These are phyloP conservation scores for Ascoidea tarda DNA, from an alignment of 805 yeast genomes.

Conservation along the genomic window DNA sequence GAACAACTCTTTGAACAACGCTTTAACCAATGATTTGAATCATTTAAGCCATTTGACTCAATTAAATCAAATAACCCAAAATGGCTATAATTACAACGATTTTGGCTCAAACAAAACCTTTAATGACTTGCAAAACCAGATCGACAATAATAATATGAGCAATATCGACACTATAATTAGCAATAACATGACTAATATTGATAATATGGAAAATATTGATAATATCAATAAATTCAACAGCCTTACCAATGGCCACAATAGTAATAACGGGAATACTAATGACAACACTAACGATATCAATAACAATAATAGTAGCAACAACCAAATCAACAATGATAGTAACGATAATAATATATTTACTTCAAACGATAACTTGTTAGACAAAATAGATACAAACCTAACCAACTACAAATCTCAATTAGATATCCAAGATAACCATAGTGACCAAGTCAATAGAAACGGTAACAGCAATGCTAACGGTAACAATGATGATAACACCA, in stretches of 20 bases:
- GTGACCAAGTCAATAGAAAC: constrained; percentile 15
- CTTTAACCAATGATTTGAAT: no score
- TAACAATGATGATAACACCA: constrained; percentile 51
- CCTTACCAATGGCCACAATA: constrained; percentile 6
- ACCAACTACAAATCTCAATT: not conserved
- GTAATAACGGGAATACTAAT: constrained; percentile 1
- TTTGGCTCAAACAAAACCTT: no score
- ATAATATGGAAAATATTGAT: not conserved
- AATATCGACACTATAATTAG: not conserved
- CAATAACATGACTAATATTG: constrained; percentile 1
- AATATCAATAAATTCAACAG: not conserved
- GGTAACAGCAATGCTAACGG: constrained; percentile 31
- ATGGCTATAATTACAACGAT: constrained; percentile 4
- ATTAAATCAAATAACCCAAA: not conserved
- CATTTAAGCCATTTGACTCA: no score
- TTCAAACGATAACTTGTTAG: not conserved
- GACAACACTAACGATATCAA: not conserved
- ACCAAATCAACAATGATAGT: constrained; percentile 6
- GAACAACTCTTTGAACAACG: no score
- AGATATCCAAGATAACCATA: not conserved
- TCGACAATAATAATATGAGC: not conserved
- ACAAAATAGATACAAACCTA: not conserved
- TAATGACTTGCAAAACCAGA: no score
- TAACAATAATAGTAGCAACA: not conserved
- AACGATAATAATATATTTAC: constrained; percentile 5